phyloP scores from a whole-genome alignment of 2,329 filamentous ascomycete species.

The Alternaria brassicicola region DNA sequence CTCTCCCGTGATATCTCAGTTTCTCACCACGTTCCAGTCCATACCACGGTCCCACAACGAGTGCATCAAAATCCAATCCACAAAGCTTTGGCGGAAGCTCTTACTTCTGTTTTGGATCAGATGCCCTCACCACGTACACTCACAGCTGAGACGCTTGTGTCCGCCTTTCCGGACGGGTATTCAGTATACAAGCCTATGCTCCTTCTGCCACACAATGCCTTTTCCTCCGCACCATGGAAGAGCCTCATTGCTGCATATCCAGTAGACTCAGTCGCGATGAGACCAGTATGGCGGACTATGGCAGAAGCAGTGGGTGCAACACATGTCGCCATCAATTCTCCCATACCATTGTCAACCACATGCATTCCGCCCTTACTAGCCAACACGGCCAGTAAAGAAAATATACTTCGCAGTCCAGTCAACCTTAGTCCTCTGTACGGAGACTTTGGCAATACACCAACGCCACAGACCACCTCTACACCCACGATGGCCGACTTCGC shows the following conservation, averaged over 20 bases:
- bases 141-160: constrained; percentile 22
- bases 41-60: neutral
- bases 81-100: constrained; percentile 26
- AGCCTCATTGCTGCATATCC: constrained; percentile 34
- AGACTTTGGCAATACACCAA: constrained; percentile 67
- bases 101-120: constrained; percentile 16
- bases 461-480: constrained; percentile 19
- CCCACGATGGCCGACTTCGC: constrained; percentile 62
- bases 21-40: constrained; percentile 6
- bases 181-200: constrained; percentile 64
- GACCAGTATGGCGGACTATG: constrained; percentile 35
- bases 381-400: constrained; percentile 48
- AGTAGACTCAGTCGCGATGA: constrained; percentile 32
- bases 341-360: constrained; percentile 53
- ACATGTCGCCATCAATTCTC: constrained; percentile 65
- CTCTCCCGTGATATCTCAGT: constrained; percentile 21
- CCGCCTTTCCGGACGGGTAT: constrained; percentile 52
- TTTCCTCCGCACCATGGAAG: constrained; percentile 47
- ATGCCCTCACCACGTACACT: constrained; percentile 23
- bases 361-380: neutral
- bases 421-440: constrained; percentile 74
- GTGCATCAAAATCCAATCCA: constrained; percentile 29
- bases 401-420: constrained; percentile 74
- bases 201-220: constrained; percentile 59
- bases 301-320: constrained; percentile 54